phyloP scores from a whole-genome alignment of 371 early-diverging fungal species.

The Parasitella parasitica region DNA sequence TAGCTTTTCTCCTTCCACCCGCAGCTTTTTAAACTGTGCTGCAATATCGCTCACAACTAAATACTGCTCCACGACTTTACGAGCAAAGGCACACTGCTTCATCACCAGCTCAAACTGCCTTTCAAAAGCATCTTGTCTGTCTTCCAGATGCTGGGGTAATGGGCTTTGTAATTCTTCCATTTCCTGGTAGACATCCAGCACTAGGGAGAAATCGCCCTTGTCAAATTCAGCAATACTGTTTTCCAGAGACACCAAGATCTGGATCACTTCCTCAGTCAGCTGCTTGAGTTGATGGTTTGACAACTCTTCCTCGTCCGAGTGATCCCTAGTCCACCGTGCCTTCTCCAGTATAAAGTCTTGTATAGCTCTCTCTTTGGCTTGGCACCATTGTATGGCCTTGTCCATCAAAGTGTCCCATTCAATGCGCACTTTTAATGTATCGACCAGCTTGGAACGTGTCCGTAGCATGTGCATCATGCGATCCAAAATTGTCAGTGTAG shows the following conservation, averaged over 20 bases:
- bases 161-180: constrained; percentile 25
- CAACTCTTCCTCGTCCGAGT: not conserved
- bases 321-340: constrained; percentile 16
- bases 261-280: constrained; percentile 21
- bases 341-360: constrained; percentile 11
- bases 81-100: constrained; percentile 23
- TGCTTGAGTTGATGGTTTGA: constrained; percentile 9
- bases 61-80: constrained; percentile 38
- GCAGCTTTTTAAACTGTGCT: constrained; percentile 14
- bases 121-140: constrained; percentile 35
- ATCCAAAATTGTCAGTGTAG: constrained; percentile 36
- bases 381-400: constrained; percentile 3
- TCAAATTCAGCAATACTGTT: constrained; percentile 31
- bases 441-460: constrained; percentile 21
- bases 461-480: constrained; percentile 26
- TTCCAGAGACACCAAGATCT: constrained; percentile 18
- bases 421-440: constrained; percentile 22
- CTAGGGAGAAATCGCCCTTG: constrained; percentile 24
- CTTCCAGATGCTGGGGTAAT: constrained; percentile 29
- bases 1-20: constrained; percentile 40
- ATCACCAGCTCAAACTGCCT: constrained; percentile 20
- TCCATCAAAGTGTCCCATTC: constrained; percentile 33
- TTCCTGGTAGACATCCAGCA: constrained; percentile 32
- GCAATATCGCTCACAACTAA: constrained; percentile 27
- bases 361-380: constrained; percentile 9